phyloP scores from a whole-genome alignment of 257 asterid genomes.

The Primulina tabacum region DNA sequence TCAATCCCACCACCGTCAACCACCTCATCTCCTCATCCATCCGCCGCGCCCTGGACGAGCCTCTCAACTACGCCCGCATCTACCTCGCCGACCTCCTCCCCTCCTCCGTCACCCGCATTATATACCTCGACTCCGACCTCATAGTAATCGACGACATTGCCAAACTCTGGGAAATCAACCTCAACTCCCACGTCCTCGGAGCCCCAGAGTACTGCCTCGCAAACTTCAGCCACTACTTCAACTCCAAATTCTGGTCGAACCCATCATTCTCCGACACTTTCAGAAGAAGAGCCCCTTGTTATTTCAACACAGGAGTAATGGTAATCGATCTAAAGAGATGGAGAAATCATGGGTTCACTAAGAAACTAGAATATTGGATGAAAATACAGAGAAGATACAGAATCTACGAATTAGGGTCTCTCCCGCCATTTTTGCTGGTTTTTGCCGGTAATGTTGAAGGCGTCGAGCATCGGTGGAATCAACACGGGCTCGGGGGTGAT shows the following conservation, averaged over 20 bases:
- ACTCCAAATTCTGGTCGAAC: conserved; percentile 62
- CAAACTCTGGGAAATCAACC: conserved; percentile 58
- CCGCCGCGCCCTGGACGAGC: conserved; percentile 90
- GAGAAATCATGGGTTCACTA: conserved; percentile 46
- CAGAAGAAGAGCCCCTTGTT: conserved; percentile 47
- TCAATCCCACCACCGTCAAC: conserved; percentile 57
- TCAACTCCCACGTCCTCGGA: conserved; percentile 52
- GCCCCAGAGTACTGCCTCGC: conserved; percentile 89
- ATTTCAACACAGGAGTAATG: conserved; percentile 95
- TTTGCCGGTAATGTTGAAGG: conserved; percentile 65
- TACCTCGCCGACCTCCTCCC: conserved; percentile 82
- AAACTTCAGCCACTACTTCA: conserved; percentile 70
- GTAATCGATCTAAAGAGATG: conserved; percentile 62
- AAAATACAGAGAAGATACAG: conserved; percentile 51
- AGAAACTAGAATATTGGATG: conserved; percentile 81
- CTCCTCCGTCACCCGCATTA: conserved; percentile 45
- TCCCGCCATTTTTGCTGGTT: conserved; percentile 68
- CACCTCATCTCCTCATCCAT: conserved; percentile 78
- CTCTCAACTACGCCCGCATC: conserved; percentile 84
- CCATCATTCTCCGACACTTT: conserved; percentile 41
- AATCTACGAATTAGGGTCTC: conserved; percentile 68
- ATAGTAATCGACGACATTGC: conserved; percentile 76
- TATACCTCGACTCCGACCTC: conserved; percentile 86
- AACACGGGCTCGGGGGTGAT: conserved; percentile 87
- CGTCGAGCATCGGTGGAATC: conserved; percentile 85